phyloP scores from a whole-genome alignment of 139 green algal species.

The Tetraselmis striata region DNA sequence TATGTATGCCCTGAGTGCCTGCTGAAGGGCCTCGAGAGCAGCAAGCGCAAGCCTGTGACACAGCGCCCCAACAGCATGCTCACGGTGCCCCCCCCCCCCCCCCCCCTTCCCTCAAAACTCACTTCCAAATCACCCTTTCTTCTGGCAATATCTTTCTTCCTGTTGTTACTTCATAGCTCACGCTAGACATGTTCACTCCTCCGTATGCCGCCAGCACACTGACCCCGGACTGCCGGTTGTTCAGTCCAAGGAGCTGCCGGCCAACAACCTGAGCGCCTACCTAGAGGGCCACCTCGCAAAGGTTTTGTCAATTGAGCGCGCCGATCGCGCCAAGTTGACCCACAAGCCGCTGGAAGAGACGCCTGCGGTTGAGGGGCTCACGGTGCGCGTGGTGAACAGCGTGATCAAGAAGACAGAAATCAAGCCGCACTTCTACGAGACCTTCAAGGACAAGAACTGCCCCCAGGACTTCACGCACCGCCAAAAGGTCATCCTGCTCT shows the following conservation, averaged over 20 bases:
- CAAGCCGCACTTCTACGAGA: slow-evolving; percentile 69
- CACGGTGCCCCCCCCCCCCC: slow-evolving; percentile 32
- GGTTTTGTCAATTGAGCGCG: slow-evolving; percentile 19
- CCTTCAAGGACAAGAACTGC: slow-evolving; percentile 66
- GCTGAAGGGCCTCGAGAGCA: slow-evolving; percentile 36
- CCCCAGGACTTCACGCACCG: slow-evolving; percentile 75
- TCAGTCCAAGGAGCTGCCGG: slow-evolving; percentile 67
- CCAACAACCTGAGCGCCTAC: slow-evolving; percentile 62
- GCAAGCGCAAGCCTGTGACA: slow-evolving; percentile 32
- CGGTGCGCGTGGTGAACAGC: slow-evolving; percentile 93
- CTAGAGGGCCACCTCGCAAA: slow-evolving; percentile 37
- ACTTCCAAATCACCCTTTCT: too few relatives aligned
- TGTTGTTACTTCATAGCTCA: too few relatives aligned
- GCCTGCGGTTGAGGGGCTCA: slow-evolving; percentile 48
- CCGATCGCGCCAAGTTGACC: slow-evolving; percentile 5
- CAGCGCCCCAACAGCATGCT: slow-evolving; percentile 83
- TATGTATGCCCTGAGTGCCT: slow-evolving; percentile 93
- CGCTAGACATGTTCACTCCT: too few relatives aligned
- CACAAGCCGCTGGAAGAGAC: slow-evolving; percentile 46
- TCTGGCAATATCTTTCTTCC: too few relatives aligned
- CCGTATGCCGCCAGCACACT: too few relatives aligned
- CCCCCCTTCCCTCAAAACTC: too few relatives aligned
- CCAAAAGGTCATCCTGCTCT: slow-evolving; percentile 93
- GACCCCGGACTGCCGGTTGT: too few relatives aligned
- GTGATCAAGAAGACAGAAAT: slow-evolving; percentile 84